Conservation (phyloP, 768 basidiomycete species). For the Boletus insuetus region DNA sequence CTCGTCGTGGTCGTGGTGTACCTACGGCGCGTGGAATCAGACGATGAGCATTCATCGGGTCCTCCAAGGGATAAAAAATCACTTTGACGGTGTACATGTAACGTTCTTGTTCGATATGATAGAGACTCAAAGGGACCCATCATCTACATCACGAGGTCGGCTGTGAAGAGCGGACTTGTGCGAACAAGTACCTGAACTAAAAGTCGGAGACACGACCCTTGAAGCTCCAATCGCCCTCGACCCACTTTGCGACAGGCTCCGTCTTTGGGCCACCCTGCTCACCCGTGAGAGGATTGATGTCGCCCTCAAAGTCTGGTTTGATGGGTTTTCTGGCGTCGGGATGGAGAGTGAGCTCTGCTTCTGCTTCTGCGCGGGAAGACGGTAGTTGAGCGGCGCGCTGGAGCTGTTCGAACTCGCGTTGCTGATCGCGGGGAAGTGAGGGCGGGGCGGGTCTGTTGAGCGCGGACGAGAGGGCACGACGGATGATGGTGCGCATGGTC, state of each 20-base stretch:
- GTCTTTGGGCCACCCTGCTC: slow-evolving; percentile 85
- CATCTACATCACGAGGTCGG: no score
- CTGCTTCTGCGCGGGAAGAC: slow-evolving; percentile 29
- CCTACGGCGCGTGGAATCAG: slow-evolving; percentile 76
- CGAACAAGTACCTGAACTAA: slow-evolving; percentile 31
- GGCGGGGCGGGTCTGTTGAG: slow-evolving; percentile 68
- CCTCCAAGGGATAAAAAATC: slow-evolving; percentile 1
- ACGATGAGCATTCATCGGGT: slow-evolving; percentile 45
- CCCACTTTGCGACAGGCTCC: slow-evolving; percentile 71
- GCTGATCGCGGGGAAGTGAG: slow-evolving; percentile 68
- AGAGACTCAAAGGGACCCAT: no score
- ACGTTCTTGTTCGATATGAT: slow-evolving; percentile 2
- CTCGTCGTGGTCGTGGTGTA: slow-evolving; percentile 85
- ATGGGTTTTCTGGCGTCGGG: slow-evolving; percentile 65
- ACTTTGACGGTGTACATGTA: slow-evolving; percentile 16
- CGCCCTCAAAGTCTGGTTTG: slow-evolving; percentile 73
- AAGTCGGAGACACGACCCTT: slow-evolving; percentile 89
- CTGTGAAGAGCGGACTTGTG: no score
- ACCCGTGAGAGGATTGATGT: slow-evolving; percentile 77
- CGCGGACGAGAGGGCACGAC: slow-evolving; percentile 28
- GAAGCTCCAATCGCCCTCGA: slow-evolving; percentile 79
- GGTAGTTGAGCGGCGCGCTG: slow-evolving; percentile 53
- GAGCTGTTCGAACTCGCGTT: slow-evolving; percentile 86
- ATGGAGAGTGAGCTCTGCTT: slow-evolving; percentile 50
- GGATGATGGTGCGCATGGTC: background rate